Evolutionary conservation across 2,329 filamentous ascomycete genomes (phyloP).

Genomic region (Bipolaris gigantea): DNA sequence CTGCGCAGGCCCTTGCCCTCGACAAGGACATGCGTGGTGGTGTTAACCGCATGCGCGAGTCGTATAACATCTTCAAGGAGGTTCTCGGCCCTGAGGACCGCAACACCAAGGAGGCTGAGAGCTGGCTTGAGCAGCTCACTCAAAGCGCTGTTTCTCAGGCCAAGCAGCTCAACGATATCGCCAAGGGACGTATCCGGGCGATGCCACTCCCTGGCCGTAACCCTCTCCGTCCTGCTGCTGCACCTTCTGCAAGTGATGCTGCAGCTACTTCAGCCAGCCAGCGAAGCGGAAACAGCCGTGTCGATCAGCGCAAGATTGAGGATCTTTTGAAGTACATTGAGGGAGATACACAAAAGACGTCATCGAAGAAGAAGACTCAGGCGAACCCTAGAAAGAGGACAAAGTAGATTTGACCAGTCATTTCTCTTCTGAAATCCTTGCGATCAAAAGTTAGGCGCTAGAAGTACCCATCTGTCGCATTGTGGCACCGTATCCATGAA

Average conservation of each 20-base stretch:
- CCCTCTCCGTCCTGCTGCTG: conserved; percentile 62
- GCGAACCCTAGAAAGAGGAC: conserved; percentile 48
- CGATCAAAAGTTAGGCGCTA: not conserved
- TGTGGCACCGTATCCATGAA: conserved; percentile 1
- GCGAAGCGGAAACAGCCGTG: conserved; percentile 42
- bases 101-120: conserved; percentile 97
- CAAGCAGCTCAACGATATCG: conserved; percentile 86
- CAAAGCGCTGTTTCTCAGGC: conserved; percentile 93
- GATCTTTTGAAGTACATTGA: conserved; percentile 95
- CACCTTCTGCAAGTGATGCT: conserved; percentile 57
- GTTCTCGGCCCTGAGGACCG: conserved; percentile 88
- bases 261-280: conserved; percentile 43
- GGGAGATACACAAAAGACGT: conserved; percentile 56
- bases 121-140: conserved; percentile 93
- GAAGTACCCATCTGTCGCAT: conserved; percentile 1
- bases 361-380: conserved; percentile 49
- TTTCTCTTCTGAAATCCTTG: not conserved
- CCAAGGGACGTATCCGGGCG: conserved; percentile 70
- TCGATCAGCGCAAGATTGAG: conserved; percentile 85
- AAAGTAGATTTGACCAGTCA: not conserved
- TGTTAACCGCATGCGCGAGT: conserved; percentile 91
- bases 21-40: conserved; percentile 92
- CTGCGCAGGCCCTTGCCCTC: conserved; percentile 92
- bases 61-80: conserved; percentile 89
- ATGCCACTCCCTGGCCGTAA: conserved; percentile 64